A percentile compares a stretch with the other conserved stretches of the same genome.
phyloP scores from a whole-genome alignment of 106 monocot genomes.

The Phalaenopsis aphrodite region DNA sequence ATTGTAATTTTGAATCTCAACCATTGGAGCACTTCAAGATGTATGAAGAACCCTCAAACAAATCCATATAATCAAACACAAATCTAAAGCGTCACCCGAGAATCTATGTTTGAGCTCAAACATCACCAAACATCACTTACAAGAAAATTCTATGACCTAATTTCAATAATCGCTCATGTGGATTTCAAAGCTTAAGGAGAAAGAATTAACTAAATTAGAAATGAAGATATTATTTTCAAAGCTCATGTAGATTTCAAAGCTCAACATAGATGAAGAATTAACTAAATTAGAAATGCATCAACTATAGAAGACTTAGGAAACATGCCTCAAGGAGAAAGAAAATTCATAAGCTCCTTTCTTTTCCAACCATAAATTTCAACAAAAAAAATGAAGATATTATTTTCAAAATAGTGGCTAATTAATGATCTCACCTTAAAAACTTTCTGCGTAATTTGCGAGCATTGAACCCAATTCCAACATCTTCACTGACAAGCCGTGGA shows the following conservation, averaged over 20 bases:
- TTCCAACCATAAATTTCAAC: not conserved
- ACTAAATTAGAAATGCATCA: not conserved
- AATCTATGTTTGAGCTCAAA: no score
- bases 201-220: not conserved
- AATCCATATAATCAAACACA: no score
- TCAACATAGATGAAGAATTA: not conserved
- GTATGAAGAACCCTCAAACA: no score
- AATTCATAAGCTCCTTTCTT: not conserved
- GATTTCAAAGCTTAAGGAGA: not conserved
- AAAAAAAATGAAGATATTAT: not conserved
- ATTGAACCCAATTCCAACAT: slow-evolving; percentile 99
- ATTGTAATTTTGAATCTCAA: no score
- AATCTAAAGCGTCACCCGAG: no score
- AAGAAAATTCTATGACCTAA: no score
- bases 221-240: not conserved
- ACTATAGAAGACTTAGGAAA: not conserved
- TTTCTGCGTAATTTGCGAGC: slow-evolving; percentile 72
- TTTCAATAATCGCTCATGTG: not conserved
- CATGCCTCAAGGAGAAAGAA: not conserved
- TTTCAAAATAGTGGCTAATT: not conserved
- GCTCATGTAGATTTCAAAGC: not conserved
- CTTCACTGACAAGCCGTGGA: slow-evolving; percentile 88
- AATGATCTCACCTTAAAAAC: slow-evolving; percentile 60
- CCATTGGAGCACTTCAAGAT: no score
- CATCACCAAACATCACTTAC: no score